phyloP scores from a whole-genome alignment of 345 rosid genomes.

The Pistacia integerrima region DNA sequence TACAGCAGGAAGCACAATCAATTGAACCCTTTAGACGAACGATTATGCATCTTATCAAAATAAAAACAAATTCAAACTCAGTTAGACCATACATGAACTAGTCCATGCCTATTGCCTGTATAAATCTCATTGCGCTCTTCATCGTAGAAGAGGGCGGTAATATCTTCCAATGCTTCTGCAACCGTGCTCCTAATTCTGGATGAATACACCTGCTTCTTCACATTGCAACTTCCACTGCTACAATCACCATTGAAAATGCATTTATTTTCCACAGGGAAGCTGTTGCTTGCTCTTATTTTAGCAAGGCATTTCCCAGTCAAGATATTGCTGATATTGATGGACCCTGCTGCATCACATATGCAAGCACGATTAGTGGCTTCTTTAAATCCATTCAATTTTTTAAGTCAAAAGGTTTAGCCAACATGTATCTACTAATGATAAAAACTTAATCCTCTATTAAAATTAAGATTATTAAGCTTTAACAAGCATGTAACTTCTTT shows the following conservation, averaged over 20 bases:
- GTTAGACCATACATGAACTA: slow-evolving; percentile 80
- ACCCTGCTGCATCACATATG: slow-evolving; percentile 57
- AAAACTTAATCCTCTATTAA: background rate
- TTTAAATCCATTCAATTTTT: background rate
- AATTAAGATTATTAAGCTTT: background rate
- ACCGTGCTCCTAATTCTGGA: slow-evolving; percentile 53
- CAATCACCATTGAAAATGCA: slow-evolving; percentile 32
- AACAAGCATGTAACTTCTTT: background rate
- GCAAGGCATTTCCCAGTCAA: slow-evolving; percentile 73
- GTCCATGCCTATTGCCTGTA: slow-evolving; percentile 68
- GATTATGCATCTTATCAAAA: background rate
- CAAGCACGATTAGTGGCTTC: background rate
- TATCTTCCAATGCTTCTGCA: slow-evolving; percentile 74
- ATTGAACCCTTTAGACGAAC: slow-evolving; percentile 12
- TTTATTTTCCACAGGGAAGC: slow-evolving; percentile 36
- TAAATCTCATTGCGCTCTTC: slow-evolving; percentile 81
- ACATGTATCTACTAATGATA: background rate
- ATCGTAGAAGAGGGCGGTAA: slow-evolving; percentile 73
- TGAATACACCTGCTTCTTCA: slow-evolving; percentile 20
- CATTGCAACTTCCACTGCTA: slow-evolving; percentile 24
- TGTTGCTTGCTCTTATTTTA: slow-evolving; percentile 55
- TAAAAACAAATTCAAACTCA: slow-evolving; percentile 20
- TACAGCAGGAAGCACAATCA: slow-evolving; percentile 15
- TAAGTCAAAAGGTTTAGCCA: background rate
- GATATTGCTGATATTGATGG: slow-evolving; percentile 67